A percentile compares a stretch with the other conserved stretches of the same genome.
Conservation (phyloP, 1,139 yeast genomes). For the Zhuliangozyma blackwelliae region DNA sequence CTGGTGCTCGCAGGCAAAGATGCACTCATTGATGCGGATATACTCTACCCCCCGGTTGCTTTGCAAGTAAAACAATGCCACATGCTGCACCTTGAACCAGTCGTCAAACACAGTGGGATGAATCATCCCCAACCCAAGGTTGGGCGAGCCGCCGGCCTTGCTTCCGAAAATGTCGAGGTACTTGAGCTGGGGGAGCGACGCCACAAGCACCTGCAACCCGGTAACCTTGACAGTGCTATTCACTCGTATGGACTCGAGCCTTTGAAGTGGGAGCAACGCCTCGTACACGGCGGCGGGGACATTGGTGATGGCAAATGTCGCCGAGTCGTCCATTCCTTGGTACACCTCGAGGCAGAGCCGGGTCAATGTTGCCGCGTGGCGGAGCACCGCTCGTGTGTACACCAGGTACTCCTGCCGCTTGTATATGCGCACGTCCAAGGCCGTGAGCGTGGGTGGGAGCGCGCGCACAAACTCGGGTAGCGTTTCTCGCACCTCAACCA, state of each 20-base stretch:
- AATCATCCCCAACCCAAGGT: constrained; percentile 50
- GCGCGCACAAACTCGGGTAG: constrained; percentile 34
- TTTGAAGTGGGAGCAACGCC: constrained; percentile 15
- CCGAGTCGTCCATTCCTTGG: constrained; percentile 23
- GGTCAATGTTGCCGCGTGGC: constrained; percentile 1
- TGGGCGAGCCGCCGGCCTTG: constrained; percentile 52
- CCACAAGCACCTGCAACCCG: constrained; percentile 22
- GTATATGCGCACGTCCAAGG: constrained; percentile 42
- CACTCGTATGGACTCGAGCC: constrained; percentile 34
- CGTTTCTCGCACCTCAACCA: constrained; percentile 42
- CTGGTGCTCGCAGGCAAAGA: constrained; percentile 24
- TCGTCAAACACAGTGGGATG: constrained; percentile 55
- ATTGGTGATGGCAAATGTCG: constrained; percentile 16
- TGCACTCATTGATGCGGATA: constrained; percentile 38
- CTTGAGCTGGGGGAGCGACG: constrained; percentile 23
- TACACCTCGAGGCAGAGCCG: constrained; percentile 43
- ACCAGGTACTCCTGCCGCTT: constrained; percentile 18
- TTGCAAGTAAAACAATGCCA: constrained; percentile 35
- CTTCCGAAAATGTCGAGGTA: constrained; percentile 48
- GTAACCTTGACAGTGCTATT: constrained; percentile 30
- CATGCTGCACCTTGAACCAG: constrained; percentile 56
- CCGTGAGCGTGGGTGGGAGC: constrained; percentile 18
- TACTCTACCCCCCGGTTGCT: constrained; percentile 31
- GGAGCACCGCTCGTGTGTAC: constrained; percentile 26
- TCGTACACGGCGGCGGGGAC: constrained; percentile 5